Evolutionary conservation across 2,329 filamentous ascomycete genomes (phyloP), one percentile per base, ranked within the genome.

Genomic region (Nannizzia gypsea): DNA sequence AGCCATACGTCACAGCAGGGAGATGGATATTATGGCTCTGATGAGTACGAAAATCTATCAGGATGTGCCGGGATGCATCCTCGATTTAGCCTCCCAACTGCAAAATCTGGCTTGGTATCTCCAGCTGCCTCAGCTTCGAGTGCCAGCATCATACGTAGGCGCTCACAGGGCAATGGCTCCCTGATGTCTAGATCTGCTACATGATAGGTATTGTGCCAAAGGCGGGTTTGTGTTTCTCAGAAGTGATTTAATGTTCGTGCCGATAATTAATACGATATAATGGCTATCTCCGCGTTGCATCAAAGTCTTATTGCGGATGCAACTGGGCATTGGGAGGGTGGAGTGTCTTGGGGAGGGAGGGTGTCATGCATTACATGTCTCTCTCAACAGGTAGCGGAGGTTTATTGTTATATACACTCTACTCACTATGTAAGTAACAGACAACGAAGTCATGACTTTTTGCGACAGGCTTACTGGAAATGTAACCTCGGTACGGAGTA

Each of bases 81-180:
- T 31, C 20, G 58, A 34, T 40, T 13, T 11, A 46, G 56, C 13
- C 40, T 38, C 46, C 59, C 59, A 34, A 20, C 56, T 40, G 38
- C 52, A 28, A 36, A 28, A 17, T 55, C 58, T 9, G 42, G 46
- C 8, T 28, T 62, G 40, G 28, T 44, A 24, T 62, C 61, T 34
- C 61, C 61, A 42, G 48, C 56, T n/a, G 59, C 61, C 17, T 62
- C 61, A 1, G 56, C 60, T 24, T 62, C 57, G 22, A 59, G 59
- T 2, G 61, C 44, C 1, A 50, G 44, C 20, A 50, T 20, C 44
- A 50, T 15, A 8, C 44, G 44, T 24, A 26, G 24, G 5, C 13
- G 24, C 22, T 22, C 6, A 22, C 9, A 24, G 5, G 9, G 9
- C 9, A 3, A 11, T 26, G 20, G 44, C 6, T 13, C 17, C 11